A percentile compares a stretch with the other conserved stretches of the same genome.
Evolutionary conservation across 129 eudicot species (phyloP).

Genomic region (Escallonia herrerae): DNA sequence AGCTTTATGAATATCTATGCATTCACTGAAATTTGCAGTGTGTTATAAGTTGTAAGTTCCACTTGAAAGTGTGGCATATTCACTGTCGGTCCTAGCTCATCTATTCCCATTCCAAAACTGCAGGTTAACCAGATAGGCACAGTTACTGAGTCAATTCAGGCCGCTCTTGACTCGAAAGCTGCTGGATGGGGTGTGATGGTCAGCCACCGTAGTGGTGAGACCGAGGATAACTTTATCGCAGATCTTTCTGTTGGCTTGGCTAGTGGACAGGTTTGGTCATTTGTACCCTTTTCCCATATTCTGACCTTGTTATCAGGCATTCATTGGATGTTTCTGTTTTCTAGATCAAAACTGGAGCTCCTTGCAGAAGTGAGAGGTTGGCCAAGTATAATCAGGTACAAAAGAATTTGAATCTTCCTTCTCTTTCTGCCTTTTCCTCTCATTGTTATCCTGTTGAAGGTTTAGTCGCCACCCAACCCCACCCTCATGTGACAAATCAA

Average conservation of each 20-base stretch:
- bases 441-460: neutral
- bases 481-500: too few species aligned
- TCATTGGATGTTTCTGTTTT: conserved; percentile 4
- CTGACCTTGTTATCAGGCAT: neutral
- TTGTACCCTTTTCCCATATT: neutral
- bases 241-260: conserved; percentile 97
- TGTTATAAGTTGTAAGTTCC: neutral
- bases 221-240: conserved; percentile 96
- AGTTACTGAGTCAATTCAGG: conserved; percentile 90
- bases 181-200: conserved; percentile 99
- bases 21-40: neutral
- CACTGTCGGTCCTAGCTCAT: neutral
- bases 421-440: neutral
- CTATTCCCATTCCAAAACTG: neutral
- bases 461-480: too few species aligned
- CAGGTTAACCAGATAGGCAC: conserved; percentile 98
- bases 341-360: conserved; percentile 97
- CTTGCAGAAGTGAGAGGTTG: conserved; percentile 90
- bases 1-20: too few species aligned
- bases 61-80: neutral
- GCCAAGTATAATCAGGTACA: conserved; percentile 94
- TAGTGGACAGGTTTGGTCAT: conserved; percentile 74
- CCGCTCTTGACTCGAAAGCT: conserved; percentile 90
- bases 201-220: conserved; percentile 98
- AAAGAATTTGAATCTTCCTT: neutral